phyloP scores from a whole-genome alignment of 2,329 filamentous ascomycete species.

The Macrophomina pseudophaseolina region DNA sequence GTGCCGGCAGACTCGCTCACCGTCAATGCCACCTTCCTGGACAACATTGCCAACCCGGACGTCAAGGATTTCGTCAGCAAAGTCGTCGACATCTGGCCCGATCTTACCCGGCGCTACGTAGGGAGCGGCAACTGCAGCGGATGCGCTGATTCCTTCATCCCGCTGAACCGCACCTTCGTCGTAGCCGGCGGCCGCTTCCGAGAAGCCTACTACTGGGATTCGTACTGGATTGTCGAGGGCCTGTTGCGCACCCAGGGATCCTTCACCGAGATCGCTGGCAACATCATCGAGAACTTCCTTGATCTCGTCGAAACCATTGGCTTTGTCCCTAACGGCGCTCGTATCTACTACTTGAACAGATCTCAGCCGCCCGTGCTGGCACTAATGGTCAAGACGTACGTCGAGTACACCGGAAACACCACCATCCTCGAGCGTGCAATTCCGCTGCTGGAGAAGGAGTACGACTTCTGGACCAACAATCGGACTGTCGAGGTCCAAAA shows the following conservation, averaged over 20 bases:
- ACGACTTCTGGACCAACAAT: slow-evolving; percentile 67
- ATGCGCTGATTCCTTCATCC: slow-evolving; percentile 69
- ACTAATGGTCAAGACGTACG: slow-evolving; percentile 69
- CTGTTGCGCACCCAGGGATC: slow-evolving; percentile 67
- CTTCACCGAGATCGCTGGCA: slow-evolving; percentile 67
- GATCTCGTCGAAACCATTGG: slow-evolving; percentile 69
- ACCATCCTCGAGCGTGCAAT: slow-evolving; percentile 65
- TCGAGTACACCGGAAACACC: slow-evolving; percentile 69
- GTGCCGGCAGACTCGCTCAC: slow-evolving; percentile 58
- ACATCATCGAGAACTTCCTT: slow-evolving; percentile 73
- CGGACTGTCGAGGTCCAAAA: slow-evolving; percentile 61
- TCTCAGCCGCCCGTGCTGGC: slow-evolving; percentile 70
- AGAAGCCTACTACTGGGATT: slow-evolving; percentile 75
- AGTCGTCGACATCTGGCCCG: slow-evolving; percentile 73
- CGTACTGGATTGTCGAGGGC: slow-evolving; percentile 71
- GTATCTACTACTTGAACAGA: slow-evolving; percentile 70
- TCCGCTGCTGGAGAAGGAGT: slow-evolving; percentile 67
- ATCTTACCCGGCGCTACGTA: slow-evolving; percentile 66
- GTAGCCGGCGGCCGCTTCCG: slow-evolving; percentile 73
- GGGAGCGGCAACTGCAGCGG: slow-evolving; percentile 59
- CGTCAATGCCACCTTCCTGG: slow-evolving; percentile 64
- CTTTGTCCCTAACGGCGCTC: slow-evolving; percentile 71
- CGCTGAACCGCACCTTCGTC: slow-evolving; percentile 71
- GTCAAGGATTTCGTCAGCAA: slow-evolving; percentile 66
- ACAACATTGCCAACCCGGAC: slow-evolving; percentile 60